Conservation (phyloP, 768 basidiomycete species). For the Serendipita vermifera region DNA sequence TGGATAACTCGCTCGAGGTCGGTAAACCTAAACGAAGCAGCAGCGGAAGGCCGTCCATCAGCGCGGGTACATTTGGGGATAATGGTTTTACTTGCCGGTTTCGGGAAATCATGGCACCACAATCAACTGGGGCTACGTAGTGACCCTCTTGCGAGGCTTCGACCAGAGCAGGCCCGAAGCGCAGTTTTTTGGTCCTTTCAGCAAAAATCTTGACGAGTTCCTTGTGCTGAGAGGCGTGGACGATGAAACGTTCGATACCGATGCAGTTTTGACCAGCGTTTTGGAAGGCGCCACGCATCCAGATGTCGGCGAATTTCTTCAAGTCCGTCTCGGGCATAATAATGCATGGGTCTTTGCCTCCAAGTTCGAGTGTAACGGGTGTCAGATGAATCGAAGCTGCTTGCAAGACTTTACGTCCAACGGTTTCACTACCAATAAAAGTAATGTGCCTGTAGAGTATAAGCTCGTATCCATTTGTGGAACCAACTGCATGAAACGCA, state of each 20-base stretch:
- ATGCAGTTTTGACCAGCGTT: conserved; percentile 95
- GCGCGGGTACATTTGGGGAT: too few relatives aligned
- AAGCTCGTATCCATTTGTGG: background rate
- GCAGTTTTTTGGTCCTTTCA: conserved; percentile 53
- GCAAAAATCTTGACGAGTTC: conserved; percentile 53
- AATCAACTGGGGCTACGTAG: conserved; percentile 62
- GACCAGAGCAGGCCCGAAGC: conserved; percentile 35
- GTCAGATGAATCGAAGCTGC: conserved; percentile 80
- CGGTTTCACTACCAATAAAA: conserved; percentile 73
- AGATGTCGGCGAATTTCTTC: conserved; percentile 61
- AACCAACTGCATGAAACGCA: background rate
- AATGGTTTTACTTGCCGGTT: conserved; percentile 32
- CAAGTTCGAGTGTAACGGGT: conserved; percentile 86
- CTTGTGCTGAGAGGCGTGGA: conserved; percentile 66
- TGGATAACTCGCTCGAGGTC: conserved; percentile 49
- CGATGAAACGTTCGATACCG: conserved; percentile 85
- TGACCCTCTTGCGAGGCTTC: conserved; percentile 35
- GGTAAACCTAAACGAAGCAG: conserved; percentile 29
- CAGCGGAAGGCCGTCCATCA: too few relatives aligned
- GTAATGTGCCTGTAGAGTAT: conserved; percentile 53
- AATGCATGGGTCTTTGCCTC: conserved; percentile 89
- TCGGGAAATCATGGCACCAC: conserved; percentile 73
- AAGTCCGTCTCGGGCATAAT: conserved; percentile 79
- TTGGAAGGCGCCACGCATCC: conserved; percentile 89
- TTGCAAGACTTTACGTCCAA: conserved; percentile 51